Percentiles rank a stretch among this genome's conserved stretches.
These are phyloP conservation scores for Encephalitozoon cuniculi DNA, from an alignment of 371 early-diverging fungal species.

Conservation along the genomic window DNA sequence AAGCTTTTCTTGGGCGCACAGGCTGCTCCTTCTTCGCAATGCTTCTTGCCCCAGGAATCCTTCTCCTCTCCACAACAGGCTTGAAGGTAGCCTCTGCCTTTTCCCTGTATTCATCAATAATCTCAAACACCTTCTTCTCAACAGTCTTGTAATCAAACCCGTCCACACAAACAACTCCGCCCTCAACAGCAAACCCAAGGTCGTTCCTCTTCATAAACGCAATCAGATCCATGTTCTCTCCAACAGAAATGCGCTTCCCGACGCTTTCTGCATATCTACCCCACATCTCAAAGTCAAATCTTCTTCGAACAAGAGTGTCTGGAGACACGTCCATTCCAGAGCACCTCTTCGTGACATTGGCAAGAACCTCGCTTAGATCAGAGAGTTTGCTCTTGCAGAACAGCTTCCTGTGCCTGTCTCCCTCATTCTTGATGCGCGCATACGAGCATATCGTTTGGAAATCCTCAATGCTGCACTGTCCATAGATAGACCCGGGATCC, in stretches of 20 bases:
- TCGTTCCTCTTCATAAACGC: conserved; percentile 33
- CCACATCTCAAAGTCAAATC: conserved; percentile 4
- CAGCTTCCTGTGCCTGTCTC: background rate
- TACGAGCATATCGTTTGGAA: background rate
- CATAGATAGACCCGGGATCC: background rate
- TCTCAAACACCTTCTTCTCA: conserved; percentile 25
- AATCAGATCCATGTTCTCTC: background rate
- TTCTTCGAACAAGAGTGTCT: background rate
- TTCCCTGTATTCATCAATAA: conserved; percentile 20
- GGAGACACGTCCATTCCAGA: background rate
- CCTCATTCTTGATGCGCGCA: conserved; percentile 23
- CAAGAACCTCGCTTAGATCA: background rate
- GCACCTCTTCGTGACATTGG: background rate
- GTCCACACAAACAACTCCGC: background rate
- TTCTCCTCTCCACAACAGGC: background rate
- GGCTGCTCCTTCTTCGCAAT: background rate
- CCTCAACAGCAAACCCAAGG: conserved; percentile 19
- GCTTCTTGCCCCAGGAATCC: background rate
- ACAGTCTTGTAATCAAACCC: conserved; percentile 15
- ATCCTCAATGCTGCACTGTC: background rate
- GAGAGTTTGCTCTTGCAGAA: conserved; percentile 6
- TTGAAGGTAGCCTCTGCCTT: background rate
- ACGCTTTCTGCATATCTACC: background rate
- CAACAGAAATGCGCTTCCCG: background rate
- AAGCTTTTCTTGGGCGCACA: background rate